A percentile compares a stretch with the other conserved stretches of the same genome.
Evolutionary conservation across 1,284 basidiomycete genomes (phyloP).

Genomic region (Pholiota adiposa): DNA sequence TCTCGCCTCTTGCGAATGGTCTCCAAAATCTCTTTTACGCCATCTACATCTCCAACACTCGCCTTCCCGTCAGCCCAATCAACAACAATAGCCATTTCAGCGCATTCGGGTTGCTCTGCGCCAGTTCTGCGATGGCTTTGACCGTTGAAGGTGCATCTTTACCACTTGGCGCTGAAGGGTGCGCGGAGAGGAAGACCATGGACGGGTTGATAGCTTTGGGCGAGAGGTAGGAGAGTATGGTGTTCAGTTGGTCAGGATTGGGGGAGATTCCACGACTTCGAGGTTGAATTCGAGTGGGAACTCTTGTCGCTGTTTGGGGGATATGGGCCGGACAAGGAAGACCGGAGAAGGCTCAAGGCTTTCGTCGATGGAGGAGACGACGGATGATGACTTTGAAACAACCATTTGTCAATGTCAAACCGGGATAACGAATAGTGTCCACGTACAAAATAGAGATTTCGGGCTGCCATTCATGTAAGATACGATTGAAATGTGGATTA

Average conservation of each 20-base stretch:
- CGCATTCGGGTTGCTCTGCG: slow-evolving; percentile 54
- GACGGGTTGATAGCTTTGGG: slow-evolving; percentile 39
- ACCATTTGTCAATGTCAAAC: background rate
- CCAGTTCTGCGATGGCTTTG: slow-evolving; percentile 54
- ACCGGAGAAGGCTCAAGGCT: slow-evolving; percentile 61
- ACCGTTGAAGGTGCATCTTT: slow-evolving; percentile 44
- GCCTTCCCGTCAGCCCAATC: slow-evolving; percentile 75
- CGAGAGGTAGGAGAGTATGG: slow-evolving; percentile 66
- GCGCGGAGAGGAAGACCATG: slow-evolving; percentile 54
- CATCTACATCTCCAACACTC: slow-evolving; percentile 67
- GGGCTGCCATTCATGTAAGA: too few species aligned
- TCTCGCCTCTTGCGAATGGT: slow-evolving; percentile 64
- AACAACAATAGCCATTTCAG: slow-evolving; percentile 79
- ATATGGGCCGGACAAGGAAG: slow-evolving; percentile 61
- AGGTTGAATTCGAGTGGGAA: slow-evolving; percentile 70
- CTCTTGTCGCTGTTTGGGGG: slow-evolving; percentile 50
- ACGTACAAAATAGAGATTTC: slow-evolving; percentile 71
- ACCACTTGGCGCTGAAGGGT: slow-evolving; percentile 50
- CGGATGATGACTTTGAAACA: slow-evolving; percentile 56
- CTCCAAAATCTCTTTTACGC: slow-evolving; percentile 67
- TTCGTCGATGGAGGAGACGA: slow-evolving; percentile 64
- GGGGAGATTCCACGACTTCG: slow-evolving; percentile 69
- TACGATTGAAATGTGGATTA: too few species aligned
- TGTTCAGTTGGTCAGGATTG: slow-evolving; percentile 70
- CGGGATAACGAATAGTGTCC: background rate